Evolutionary conservation across 164 flowering plant genomes (phyloP).

Genomic region (Sextonia rubra): DNA sequence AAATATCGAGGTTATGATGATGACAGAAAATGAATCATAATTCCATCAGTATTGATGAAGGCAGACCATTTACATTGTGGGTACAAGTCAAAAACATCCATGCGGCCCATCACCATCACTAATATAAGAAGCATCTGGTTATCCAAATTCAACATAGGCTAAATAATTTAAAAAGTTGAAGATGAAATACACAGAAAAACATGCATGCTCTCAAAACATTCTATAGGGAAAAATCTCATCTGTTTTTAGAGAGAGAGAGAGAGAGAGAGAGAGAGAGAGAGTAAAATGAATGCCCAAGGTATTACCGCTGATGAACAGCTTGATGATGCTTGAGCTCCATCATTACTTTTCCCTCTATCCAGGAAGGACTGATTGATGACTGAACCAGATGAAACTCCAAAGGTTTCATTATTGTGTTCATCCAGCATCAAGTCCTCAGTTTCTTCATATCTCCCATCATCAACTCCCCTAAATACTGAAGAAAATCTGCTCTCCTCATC

Average conservation of each 20-base stretch:
- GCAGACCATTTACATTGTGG: too few species aligned
- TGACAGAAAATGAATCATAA: too few species aligned
- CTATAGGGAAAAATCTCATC: background rate
- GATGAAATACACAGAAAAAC: too few species aligned
- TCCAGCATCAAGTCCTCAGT: conserved; percentile 50
- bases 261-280: background rate
- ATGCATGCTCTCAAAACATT: too few species aligned
- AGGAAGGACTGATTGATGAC: conserved; percentile 29
- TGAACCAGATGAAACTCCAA: conserved; percentile 50
- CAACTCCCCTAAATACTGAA: conserved; percentile 58
- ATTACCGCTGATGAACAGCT: conserved; percentile 47
- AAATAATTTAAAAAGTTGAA: too few species aligned
- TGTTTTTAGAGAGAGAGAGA: background rate
- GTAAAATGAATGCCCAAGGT: conserved; percentile 5
- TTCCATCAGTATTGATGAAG: too few species aligned
- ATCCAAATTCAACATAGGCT: too few species aligned
- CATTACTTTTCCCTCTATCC: conserved; percentile 38
- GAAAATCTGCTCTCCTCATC: conserved; percentile 93
- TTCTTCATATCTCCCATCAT: conserved; percentile 70
- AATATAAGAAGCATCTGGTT: too few species aligned
- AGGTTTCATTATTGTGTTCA: conserved; percentile 59
- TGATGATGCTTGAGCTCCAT: conserved; percentile 39
- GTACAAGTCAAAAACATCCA: too few species aligned
- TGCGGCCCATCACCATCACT: too few species aligned
- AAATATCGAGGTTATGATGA: too few species aligned